These are phyloP conservation scores for Ligustrum vulgare DNA, from an alignment of 257 asterid species.

Conservation along the genomic window DNA sequence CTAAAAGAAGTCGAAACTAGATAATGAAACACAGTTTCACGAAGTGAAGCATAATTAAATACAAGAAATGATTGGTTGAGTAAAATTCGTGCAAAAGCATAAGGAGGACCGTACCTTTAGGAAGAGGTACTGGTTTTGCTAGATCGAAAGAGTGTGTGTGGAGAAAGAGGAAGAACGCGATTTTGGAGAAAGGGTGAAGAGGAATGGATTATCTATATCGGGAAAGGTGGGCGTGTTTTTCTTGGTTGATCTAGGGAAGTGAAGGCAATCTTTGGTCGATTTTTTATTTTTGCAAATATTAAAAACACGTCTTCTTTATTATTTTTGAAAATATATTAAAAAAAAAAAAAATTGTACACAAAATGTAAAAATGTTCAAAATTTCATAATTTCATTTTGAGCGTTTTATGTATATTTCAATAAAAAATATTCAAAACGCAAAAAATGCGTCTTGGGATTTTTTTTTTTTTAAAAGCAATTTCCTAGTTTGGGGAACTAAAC, in stretches of 20 bases:
- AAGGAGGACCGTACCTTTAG: conserved; percentile 29
- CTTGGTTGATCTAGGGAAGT: conserved; percentile 25
- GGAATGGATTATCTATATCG: conserved; percentile 20
- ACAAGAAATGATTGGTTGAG: neutral
- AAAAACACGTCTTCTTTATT: no score
- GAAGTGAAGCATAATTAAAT: neutral
- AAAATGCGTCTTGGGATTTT: no score
- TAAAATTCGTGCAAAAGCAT: neutral
- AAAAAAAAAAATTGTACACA: no score
- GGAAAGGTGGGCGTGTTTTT: conserved; percentile 22
- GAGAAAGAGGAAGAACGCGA: conserved; percentile 25
- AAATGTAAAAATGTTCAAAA: no score
- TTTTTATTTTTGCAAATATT: no score
- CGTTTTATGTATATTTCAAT: no score
- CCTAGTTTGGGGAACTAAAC: no score
- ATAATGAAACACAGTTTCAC: neutral
- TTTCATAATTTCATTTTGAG: no score
- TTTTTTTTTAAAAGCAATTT: no score
- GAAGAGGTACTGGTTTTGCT: conserved; percentile 19
- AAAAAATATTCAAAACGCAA: no score
- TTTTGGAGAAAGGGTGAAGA: neutral
- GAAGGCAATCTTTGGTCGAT: no score
- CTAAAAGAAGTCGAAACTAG: neutral
- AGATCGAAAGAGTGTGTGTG: neutral
- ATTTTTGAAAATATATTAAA: no score